These are phyloP conservation scores for Fusarium solani-melongenae DNA, from an alignment of 2,329 filamentous ascomycete species.

Conservation along the genomic window DNA sequence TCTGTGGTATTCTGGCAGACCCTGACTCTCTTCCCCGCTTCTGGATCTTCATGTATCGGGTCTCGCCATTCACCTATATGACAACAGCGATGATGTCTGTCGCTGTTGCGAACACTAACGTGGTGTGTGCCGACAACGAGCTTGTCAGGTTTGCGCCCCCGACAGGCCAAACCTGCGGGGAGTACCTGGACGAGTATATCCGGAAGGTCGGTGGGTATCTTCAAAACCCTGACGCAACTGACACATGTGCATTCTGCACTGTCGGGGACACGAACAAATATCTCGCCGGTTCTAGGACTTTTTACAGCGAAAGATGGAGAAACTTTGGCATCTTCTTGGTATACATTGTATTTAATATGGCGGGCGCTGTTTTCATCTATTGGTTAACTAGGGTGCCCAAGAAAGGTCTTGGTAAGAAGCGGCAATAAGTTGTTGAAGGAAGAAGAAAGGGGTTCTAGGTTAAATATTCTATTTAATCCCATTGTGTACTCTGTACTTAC, in stretches of 20 bases:
- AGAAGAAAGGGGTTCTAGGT: no score
- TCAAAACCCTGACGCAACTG: neutral
- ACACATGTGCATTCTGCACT: neutral
- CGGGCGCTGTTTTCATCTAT: neutral
- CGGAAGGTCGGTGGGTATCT: neutral
- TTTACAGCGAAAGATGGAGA: neutral
- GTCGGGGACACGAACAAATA: neutral
- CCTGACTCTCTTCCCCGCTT: neutral
- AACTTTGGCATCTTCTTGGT: neutral
- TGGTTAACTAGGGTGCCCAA: neutral
- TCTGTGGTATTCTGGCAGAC: neutral
- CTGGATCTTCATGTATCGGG: neutral
- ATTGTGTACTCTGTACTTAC: no score
- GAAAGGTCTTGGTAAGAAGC: neutral
- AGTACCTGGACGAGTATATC: neutral
- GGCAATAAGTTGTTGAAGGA: no score
- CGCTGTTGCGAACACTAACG: neutral
- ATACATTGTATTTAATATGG: neutral
- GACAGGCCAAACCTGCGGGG: neutral
- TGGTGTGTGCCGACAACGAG: neutral
- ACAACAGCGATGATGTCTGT: neutral
- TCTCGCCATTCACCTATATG: neutral
- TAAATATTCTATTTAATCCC: no score
- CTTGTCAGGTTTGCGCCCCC: neutral
- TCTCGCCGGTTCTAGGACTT: neutral